phyloP scores from a whole-genome alignment of 805 yeast genomes.

The Wickerhamiella alocasiicola region DNA sequence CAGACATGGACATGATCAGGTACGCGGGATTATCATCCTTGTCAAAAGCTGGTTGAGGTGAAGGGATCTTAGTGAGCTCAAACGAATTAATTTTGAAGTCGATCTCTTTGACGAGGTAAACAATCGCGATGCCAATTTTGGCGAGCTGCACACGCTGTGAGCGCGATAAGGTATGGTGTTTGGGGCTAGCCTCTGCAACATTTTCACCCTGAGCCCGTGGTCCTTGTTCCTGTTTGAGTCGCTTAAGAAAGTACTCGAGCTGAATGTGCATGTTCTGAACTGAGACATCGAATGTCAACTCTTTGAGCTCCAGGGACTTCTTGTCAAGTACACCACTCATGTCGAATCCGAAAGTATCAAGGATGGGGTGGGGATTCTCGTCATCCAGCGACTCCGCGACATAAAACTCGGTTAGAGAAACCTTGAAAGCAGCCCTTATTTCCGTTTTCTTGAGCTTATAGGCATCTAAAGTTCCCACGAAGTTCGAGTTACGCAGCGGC shows the following conservation, averaged over 20 bases:
- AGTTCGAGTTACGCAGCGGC: slow-evolving; percentile 18
- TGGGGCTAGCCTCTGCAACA: neutral
- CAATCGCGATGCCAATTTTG: slow-evolving; percentile 21
- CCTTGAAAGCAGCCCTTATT: slow-evolving; percentile 22
- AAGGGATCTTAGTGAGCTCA: slow-evolving; percentile 25
- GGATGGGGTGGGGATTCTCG: slow-evolving; percentile 25
- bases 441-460: slow-evolving; percentile 22
- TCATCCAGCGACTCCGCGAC: slow-evolving; percentile 22
- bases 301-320: slow-evolving; percentile 24
- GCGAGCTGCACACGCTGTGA: slow-evolving; percentile 19
- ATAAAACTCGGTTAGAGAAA: slow-evolving; percentile 24
- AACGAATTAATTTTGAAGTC: slow-evolving; percentile 27
- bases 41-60: slow-evolving; percentile 10
- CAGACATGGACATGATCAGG: slow-evolving; percentile 26
- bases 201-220: too few relatives aligned
- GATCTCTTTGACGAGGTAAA: slow-evolving; percentile 28
- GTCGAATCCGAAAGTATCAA: slow-evolving; percentile 24
- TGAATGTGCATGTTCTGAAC: slow-evolving; percentile 23
- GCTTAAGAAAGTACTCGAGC: slow-evolving; percentile 17
- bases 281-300: slow-evolving; percentile 23
- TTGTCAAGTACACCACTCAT: slow-evolving; percentile 25
- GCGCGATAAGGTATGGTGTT: slow-evolving; percentile 3
- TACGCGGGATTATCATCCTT: slow-evolving; percentile 12
- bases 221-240: neutral
- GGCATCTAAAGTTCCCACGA: slow-evolving; percentile 28